Percentiles rank a stretch among this genome's conserved stretches.
phyloP scores from a whole-genome alignment of 305 asterid species.

The Ruellia speciosa region DNA sequence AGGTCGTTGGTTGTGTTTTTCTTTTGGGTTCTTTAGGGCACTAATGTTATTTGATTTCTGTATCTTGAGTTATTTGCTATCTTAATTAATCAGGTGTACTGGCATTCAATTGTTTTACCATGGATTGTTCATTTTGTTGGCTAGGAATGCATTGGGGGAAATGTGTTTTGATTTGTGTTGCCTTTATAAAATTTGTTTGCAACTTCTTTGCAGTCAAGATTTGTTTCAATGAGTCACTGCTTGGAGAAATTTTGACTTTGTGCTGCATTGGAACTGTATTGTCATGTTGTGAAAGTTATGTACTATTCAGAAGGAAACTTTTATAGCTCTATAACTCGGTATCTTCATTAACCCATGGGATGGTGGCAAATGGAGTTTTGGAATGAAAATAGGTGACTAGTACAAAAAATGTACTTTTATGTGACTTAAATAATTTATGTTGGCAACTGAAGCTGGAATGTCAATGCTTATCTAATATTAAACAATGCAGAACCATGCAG shows the following conservation, averaged over 20 bases:
- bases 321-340: conserved; percentile 15
- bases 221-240: not conserved
- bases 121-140: not conserved
- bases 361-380: conserved; percentile 12
- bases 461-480: no score
- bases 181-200: no score
- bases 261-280: not conserved
- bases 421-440: no score
- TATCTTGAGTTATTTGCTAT: not conserved
- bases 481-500: not conserved
- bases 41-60: conserved; percentile 4
- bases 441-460: no score
- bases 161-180: not conserved
- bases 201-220: not conserved
- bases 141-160: not conserved
- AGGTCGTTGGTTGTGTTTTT: conserved; percentile 4
- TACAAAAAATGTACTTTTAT: no score
- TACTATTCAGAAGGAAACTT: conserved; percentile 8
- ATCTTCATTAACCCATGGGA: not conserved
- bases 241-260: conserved; percentile 9
- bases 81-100: conserved; percentile 2
- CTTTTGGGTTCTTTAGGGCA: conserved; percentile 2
- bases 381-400: not conserved
- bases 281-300: conserved; percentile 6
- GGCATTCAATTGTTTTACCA: not conserved